Percentiles rank a stretch among this genome's conserved stretches.
Conservation (phyloP, 176 grass and related monocot species). For the Phyllostachys edulis region DNA sequence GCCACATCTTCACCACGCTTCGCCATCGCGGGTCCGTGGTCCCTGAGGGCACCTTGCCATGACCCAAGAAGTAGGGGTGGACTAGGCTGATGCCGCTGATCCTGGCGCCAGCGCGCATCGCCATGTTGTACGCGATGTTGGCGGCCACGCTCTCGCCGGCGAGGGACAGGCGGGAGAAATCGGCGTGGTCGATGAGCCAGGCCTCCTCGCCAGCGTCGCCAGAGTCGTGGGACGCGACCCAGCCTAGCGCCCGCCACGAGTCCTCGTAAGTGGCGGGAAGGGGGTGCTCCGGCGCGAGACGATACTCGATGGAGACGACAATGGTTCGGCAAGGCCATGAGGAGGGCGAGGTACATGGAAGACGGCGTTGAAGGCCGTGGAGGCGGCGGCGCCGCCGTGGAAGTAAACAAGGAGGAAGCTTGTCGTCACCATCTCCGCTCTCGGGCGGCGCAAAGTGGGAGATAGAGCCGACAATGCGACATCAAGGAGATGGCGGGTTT, state of each 20-base stretch:
- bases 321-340: too few species aligned
- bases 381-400: conserved; percentile 52
- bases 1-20: conserved; percentile 50
- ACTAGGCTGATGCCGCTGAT: conserved; percentile 43
- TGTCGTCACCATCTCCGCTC: not conserved
- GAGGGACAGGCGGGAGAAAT: conserved; percentile 47
- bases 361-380: conserved; percentile 41
- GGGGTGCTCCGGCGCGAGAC: conserved; percentile 70
- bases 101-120: conserved; percentile 16
- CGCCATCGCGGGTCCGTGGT: conserved; percentile 28
- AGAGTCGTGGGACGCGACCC: conserved; percentile 42
- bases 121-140: conserved; percentile 59
- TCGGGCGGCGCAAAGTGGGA: conserved; percentile 31
- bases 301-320: conserved; percentile 63
- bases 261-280: conserved; percentile 58
- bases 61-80: conserved; percentile 59
- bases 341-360: too few species aligned
- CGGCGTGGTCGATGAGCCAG: conserved; percentile 47
- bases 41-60: conserved; percentile 38
- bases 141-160: conserved; percentile 56
- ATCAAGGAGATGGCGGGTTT: conserved; percentile 32
- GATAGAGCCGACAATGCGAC: conserved; percentile 52
- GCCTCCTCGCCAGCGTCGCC: conserved; percentile 28
- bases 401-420: conserved; percentile 58
- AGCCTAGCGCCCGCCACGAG: conserved; percentile 42